phyloP scores from a whole-genome alignment of 2,329 filamentous ascomycete genomes.

The Xylariaceae sp. region DNA sequence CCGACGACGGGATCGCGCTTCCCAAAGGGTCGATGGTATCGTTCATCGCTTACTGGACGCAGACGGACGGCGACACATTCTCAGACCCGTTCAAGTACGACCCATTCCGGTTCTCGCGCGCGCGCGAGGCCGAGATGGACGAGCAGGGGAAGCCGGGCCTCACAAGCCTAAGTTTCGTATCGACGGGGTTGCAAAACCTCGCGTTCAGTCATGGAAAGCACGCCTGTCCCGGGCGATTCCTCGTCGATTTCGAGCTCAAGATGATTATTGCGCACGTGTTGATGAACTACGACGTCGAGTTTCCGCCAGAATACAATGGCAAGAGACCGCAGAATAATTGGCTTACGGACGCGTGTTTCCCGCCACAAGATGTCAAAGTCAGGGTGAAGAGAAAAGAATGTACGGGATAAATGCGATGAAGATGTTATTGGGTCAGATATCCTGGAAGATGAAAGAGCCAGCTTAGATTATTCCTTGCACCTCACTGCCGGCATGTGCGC shows the following conservation, averaged over 20 bases:
- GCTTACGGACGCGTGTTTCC: conserved; percentile 30
- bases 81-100: conserved; percentile 48
- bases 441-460: not conserved
- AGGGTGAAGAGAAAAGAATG: conserved; percentile 24
- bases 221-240: conserved; percentile 50
- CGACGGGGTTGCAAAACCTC: conserved; percentile 41
- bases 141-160: conserved; percentile 31
- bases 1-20: conserved; percentile 42
- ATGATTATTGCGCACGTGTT: conserved; percentile 39
- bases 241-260: conserved; percentile 50
- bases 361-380: conserved; percentile 30
- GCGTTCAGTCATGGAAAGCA: conserved; percentile 49
- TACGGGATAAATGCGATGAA: not conserved
- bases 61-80: conserved; percentile 41
- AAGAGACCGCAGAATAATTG: conserved; percentile 31
- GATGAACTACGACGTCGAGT: conserved; percentile 46
- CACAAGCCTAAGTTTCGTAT: conserved; percentile 44
- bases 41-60: conserved; percentile 42
- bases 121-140: conserved; percentile 39
- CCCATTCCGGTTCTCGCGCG: conserved; percentile 50
- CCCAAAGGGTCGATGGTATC: conserved; percentile 45
- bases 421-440: not conserved
- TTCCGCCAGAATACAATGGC: conserved; percentile 31
- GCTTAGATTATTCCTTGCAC: not conserved
- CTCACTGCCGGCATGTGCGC: too few relatives aligned